Percentiles rank a stretch among this genome's conserved stretches.
These are phyloP conservation scores for Hypoxylon sp. DNA, from an alignment of 2,329 filamentous ascomycete species.

Conservation along the genomic window DNA sequence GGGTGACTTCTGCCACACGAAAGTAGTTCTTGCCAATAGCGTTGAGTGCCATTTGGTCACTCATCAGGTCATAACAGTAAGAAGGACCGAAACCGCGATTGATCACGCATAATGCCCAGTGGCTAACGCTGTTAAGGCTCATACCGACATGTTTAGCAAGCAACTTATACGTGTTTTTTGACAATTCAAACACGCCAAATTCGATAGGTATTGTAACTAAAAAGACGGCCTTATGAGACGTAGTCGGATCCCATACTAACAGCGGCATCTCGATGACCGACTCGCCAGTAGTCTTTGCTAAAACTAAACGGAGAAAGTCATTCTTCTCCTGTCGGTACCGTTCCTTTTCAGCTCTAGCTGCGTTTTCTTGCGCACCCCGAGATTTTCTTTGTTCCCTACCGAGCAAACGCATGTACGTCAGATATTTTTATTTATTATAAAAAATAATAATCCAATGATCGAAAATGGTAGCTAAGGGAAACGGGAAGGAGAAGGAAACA, in stretches of 20 bases:
- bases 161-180: slow-evolving; percentile 49
- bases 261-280: slow-evolving; percentile 47
- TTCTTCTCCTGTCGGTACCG: slow-evolving; percentile 46
- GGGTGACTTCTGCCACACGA: slow-evolving; percentile 52
- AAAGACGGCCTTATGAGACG: slow-evolving; percentile 49
- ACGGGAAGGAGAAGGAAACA: neutral
- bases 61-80: slow-evolving; percentile 54
- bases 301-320: slow-evolving; percentile 45
- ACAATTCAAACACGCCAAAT: slow-evolving; percentile 51
- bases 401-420: slow-evolving; percentile 13
- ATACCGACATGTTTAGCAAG: slow-evolving; percentile 52
- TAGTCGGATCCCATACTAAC: slow-evolving; percentile 41
- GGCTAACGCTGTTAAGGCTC: slow-evolving; percentile 52
- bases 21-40: slow-evolving; percentile 52
- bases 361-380: slow-evolving; percentile 16
- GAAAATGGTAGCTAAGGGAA: too few species aligned
- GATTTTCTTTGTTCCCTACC: slow-evolving; percentile 34
- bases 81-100: slow-evolving; percentile 48
- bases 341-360: slow-evolving; percentile 33
- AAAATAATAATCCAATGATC: too few species aligned
- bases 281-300: slow-evolving; percentile 47
- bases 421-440: slow-evolving; percentile 4
- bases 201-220: slow-evolving; percentile 52
- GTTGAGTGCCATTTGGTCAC: slow-evolving; percentile 51
- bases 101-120: slow-evolving; percentile 53